phyloP scores from a whole-genome alignment of 2,329 filamentous ascomycete genomes.

The Aspergillaceae sp. region DNA sequence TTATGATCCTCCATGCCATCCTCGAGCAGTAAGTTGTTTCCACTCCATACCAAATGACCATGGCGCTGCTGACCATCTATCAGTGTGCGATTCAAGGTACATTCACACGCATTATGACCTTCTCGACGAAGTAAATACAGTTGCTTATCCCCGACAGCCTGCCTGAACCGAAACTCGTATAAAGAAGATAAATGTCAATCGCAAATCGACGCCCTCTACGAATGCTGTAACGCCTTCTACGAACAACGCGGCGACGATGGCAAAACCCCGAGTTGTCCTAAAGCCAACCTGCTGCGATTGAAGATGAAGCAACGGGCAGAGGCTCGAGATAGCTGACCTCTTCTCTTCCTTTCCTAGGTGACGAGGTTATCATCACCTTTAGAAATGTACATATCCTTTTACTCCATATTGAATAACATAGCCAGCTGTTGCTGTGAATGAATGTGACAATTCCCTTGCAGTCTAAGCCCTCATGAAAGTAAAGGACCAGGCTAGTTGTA shows the following conservation, averaged over 20 bases:
- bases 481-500: constrained; percentile 58
- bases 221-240: constrained; percentile 90
- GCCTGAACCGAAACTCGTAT: constrained; percentile 74
- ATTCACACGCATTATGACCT: constrained; percentile 4
- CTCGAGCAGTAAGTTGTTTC: constrained; percentile 59
- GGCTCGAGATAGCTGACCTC: constrained; percentile 30
- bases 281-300: constrained; percentile 65
- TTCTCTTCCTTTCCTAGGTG: constrained; percentile 1
- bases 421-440: background rate
- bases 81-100: constrained; percentile 87
- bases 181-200: constrained; percentile 74
- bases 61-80: constrained; percentile 8
- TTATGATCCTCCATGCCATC: constrained; percentile 72
- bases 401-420: background rate
- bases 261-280: constrained; percentile 74
- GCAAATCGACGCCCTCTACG: constrained; percentile 77
- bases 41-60: background rate
- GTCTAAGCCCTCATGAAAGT: constrained; percentile 48
- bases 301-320: constrained; percentile 67
- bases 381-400: too few relatives aligned
- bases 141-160: constrained; percentile 48
- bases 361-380: constrained; percentile 1
- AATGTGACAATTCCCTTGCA: constrained; percentile 40
- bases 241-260: constrained; percentile 66
- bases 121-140: background rate